These are phyloP conservation scores for Pelargonium citronellum DNA, from an alignment of 441 rosid genomes.

Conservation along the genomic window DNA sequence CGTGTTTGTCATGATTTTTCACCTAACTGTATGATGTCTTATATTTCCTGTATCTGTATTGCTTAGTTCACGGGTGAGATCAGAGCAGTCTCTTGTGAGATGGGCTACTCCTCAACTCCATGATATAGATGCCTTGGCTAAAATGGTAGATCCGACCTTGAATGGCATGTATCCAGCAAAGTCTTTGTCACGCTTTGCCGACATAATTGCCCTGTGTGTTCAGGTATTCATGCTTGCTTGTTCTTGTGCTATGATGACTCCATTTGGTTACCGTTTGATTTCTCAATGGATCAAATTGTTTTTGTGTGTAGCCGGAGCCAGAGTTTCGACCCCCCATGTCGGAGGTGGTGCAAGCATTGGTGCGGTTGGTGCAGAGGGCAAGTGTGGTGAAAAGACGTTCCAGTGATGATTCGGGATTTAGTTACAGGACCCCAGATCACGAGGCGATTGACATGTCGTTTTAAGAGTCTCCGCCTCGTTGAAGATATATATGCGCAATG, in stretches of 20 bases:
- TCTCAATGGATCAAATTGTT: not conserved
- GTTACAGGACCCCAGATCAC: conserved; percentile 77
- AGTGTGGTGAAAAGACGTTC: conserved; percentile 73
- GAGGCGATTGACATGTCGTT: conserved; percentile 56
- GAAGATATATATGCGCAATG: not conserved
- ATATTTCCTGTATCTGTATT: not conserved
- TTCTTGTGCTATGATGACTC: too few species aligned
- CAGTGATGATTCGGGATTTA: conserved; percentile 77
- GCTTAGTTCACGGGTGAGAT: conserved; percentile 56
- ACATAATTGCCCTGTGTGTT: conserved; percentile 81
- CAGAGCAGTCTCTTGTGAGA: conserved; percentile 83
- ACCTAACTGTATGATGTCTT: not conserved
- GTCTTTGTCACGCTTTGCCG: conserved; percentile 83
- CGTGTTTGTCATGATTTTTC: not conserved
- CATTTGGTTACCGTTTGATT: too few species aligned
- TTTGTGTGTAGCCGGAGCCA: conserved; percentile 48
- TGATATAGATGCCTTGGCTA: conserved; percentile 78
- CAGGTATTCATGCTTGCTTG: conserved; percentile 39
- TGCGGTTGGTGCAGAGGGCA: conserved; percentile 85
- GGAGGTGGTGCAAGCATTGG: conserved; percentile 89
- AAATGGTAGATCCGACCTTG: conserved; percentile 93
- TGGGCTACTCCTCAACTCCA: conserved; percentile 97
- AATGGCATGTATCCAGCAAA: conserved; percentile 71
- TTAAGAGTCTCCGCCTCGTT: conserved; percentile 17
- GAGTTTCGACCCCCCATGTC: conserved; percentile 83